phyloP scores from a whole-genome alignment of 108 stramenopile species.

The Skeletonema marinoi region DNA sequence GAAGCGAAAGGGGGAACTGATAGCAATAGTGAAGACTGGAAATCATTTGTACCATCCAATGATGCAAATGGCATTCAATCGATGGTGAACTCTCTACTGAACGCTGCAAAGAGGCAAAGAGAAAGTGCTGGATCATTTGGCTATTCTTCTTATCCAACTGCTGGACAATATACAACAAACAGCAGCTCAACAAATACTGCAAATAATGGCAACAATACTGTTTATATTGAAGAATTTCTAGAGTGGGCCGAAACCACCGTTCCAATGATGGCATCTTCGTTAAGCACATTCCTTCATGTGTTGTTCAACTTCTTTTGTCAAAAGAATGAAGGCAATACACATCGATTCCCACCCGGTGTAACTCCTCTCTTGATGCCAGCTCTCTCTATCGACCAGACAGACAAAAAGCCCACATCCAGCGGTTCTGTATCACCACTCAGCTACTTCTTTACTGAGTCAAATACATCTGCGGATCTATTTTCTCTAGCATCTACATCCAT shows the following conservation, averaged over 20 bases:
- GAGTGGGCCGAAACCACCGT: constrained; percentile 75
- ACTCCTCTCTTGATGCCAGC: constrained; percentile 39
- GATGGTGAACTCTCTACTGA: constrained; percentile 37
- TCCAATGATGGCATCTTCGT: constrained; percentile 65
- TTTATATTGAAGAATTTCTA: constrained; percentile 58
- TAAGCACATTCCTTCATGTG: constrained; percentile 70
- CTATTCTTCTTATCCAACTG: constrained; percentile 47
- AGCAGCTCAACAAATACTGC: not conserved
- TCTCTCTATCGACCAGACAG: constrained; percentile 20
- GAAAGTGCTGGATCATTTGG: constrained; percentile 4
- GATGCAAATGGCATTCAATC: constrained; percentile 17
- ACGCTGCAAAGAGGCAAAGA: constrained; percentile 25
- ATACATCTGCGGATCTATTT: constrained; percentile 29
- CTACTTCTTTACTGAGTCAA: constrained; percentile 14
- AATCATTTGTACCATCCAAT: constrained; percentile 20
- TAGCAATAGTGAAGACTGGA: constrained; percentile 4
- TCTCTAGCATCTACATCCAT: constrained; percentile 39
- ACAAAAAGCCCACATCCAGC: constrained; percentile 20
- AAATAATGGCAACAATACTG: constrained; percentile 20
- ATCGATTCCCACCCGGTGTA: constrained; percentile 40
- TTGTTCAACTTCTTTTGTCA: constrained; percentile 72
- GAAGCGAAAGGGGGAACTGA: not conserved
- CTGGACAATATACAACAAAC: constrained; percentile 1
- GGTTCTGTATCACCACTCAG: constrained; percentile 8
- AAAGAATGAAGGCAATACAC: constrained; percentile 28